Percentiles rank a stretch among this genome's conserved stretches.
Evolutionary conservation across 1,139 yeast genomes (phyloP).

Genomic region (Hanseniaspora sp.): DNA sequence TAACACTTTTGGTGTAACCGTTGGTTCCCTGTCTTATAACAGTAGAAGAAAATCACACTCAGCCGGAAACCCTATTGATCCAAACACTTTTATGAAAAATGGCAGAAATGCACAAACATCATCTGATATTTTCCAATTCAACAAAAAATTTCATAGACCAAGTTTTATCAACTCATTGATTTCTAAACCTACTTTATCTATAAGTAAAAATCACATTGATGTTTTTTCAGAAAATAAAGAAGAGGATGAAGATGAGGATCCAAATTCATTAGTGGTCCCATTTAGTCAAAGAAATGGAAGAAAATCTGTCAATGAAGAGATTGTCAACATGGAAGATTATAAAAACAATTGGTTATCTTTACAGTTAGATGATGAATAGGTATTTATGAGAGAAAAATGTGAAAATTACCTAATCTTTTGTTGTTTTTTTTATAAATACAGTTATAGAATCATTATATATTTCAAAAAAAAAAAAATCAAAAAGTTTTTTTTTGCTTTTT

Average conservation of each 20-base stretch:
- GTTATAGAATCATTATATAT: too few species aligned
- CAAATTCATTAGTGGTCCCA: background rate
- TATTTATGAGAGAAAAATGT: background rate
- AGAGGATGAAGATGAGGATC: background rate
- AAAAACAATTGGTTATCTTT: slow-evolving; percentile 30
- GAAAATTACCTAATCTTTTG: too few species aligned
- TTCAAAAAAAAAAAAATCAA: background rate
- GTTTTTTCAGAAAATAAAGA: slow-evolving; percentile 10
- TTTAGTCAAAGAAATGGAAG: background rate
- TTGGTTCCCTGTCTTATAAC: background rate
- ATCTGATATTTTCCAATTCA: background rate
- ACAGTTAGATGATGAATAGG: slow-evolving; percentile 25
- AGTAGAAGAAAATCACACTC: slow-evolving; percentile 12
- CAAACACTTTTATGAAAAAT: background rate
- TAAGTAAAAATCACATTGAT: slow-evolving; percentile 6
- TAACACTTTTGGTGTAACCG: slow-evolving; percentile 24
- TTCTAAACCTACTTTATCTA: slow-evolving; percentile 4
- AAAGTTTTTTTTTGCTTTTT: background rate
- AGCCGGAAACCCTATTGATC: background rate
- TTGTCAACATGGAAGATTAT: slow-evolving; percentile 30
- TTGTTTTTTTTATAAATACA: too few species aligned
- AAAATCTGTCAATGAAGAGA: slow-evolving; percentile 18
- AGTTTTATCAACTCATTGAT: slow-evolving; percentile 11
- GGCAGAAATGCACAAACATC: background rate
- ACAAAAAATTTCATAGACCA: slow-evolving; percentile 11